phyloP scores from a whole-genome alignment of 768 basidiomycete species.

The Auriscalpium orientale region DNA sequence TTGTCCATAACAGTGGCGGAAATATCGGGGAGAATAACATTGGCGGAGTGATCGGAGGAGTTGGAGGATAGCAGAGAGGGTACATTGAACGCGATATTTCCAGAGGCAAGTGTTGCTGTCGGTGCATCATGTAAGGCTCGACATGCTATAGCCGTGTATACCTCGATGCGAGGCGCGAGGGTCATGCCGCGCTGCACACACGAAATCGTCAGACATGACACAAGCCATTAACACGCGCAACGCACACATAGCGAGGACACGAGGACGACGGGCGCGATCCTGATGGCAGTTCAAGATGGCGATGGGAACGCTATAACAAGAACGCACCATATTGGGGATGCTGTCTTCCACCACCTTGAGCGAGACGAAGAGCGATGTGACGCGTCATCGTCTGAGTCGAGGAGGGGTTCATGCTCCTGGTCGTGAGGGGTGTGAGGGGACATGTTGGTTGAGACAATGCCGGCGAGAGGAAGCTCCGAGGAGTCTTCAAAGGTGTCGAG shows the following conservation, averaged over 20 bases:
- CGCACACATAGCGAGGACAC: slow-evolving; percentile 14
- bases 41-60: no score
- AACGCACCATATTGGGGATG: slow-evolving; percentile 7
- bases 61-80: not conserved
- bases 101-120: not conserved
- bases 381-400: not conserved
- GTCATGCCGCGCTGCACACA: slow-evolving; percentile 12
- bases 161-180: slow-evolving; percentile 15
- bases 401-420: slow-evolving; percentile 11
- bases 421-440: not conserved
- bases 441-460: not conserved
- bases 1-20: not conserved
- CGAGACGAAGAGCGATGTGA: not conserved
- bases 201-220: not conserved
- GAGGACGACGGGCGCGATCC: slow-evolving; percentile 14
- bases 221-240: not conserved
- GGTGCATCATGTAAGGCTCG: slow-evolving; percentile 4
- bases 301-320: not conserved
- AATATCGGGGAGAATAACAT: no score
- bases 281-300: not conserved
- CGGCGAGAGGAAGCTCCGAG: not conserved
- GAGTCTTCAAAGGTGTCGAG: not conserved
- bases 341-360: slow-evolving; percentile 5
- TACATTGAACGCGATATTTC: not conserved
- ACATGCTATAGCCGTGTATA: slow-evolving; percentile 15